Conservation (phyloP, 768 basidiomycete genomes). For the Leccinum subtestaceum region DNA sequence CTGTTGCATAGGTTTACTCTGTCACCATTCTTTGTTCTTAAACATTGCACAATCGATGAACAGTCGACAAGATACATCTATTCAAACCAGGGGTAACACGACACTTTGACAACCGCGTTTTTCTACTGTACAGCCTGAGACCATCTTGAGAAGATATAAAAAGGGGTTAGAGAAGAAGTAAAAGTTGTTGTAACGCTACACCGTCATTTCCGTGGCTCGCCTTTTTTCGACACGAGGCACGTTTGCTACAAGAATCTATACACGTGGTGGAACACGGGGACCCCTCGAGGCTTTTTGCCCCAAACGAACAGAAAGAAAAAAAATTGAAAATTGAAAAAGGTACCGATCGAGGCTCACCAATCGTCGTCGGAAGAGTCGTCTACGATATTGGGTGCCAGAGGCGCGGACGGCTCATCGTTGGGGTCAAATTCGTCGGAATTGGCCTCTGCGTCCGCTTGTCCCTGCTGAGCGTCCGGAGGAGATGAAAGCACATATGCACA, state of each 20-base stretch:
- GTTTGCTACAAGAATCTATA: background rate
- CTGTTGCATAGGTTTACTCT: background rate
- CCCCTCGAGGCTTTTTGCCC: background rate
- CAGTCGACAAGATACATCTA: too few species aligned
- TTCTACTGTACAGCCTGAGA: background rate
- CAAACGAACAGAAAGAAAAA: background rate
- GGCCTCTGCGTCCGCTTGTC: too few species aligned
- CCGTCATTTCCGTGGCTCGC: background rate
- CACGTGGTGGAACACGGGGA: background rate
- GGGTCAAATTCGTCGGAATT: too few species aligned
- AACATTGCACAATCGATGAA: background rate
- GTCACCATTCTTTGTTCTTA: background rate
- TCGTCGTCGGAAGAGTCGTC: too few species aligned
- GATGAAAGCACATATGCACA: slow-evolving; percentile 14
- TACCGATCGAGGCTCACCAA: too few species aligned
- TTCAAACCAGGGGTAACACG: too few species aligned
- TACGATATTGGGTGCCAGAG: too few species aligned
- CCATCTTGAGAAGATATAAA: background rate
- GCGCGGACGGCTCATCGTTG: too few species aligned
- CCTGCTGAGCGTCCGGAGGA: slow-evolving; percentile 1
- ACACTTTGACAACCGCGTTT: background rate
- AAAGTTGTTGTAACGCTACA: too few species aligned
- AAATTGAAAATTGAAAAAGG: background rate
- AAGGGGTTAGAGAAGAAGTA: too few species aligned
- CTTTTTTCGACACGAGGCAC: background rate